Conservation (phyloP, 768 basidiomycete genomes). For the Auricularia sp. region DNA sequence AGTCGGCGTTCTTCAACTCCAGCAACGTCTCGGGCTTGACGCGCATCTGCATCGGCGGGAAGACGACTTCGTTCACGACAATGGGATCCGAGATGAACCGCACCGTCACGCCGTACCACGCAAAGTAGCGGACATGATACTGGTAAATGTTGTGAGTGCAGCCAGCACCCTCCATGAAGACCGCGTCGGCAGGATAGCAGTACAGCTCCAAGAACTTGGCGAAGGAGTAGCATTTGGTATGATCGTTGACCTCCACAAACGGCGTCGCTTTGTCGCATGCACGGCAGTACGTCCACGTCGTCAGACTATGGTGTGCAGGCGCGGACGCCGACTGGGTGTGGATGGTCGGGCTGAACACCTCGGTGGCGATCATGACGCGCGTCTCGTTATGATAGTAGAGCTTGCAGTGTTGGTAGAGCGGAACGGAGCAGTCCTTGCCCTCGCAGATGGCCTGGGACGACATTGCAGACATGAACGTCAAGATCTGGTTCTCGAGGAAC, state of each 20-base stretch:
- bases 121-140: slow-evolving; percentile 88
- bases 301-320: slow-evolving; percentile 66
- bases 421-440: slow-evolving; percentile 76
- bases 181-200: slow-evolving; percentile 86
- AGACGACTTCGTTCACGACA: slow-evolving; percentile 73
- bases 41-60: slow-evolving; percentile 80
- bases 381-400: slow-evolving; percentile 88
- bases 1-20: slow-evolving; percentile 87
- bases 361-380: slow-evolving; percentile 73
- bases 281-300: slow-evolving; percentile 86
- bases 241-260: slow-evolving; percentile 81
- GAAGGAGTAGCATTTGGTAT: slow-evolving; percentile 90
- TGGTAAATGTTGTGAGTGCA: slow-evolving; percentile 93
- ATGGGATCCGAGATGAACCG: slow-evolving; percentile 83
- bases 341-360: slow-evolving; percentile 73
- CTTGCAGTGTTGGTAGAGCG: slow-evolving; percentile 73
- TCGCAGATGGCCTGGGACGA: slow-evolving; percentile 53
- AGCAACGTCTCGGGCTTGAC: slow-evolving; percentile 82
- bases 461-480: slow-evolving; percentile 2
- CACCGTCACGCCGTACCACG: slow-evolving; percentile 71
- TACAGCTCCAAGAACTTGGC: slow-evolving; percentile 93
- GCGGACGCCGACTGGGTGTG: slow-evolving; percentile 32
- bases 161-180: slow-evolving; percentile 75
- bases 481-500: slow-evolving; percentile 52
- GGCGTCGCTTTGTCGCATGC: slow-evolving; percentile 71